Evolutionary conservation across 2,329 filamentous ascomycete genomes (phyloP), one percentile per base, ranked within the genome.

Genomic region (Cordyceps javanica): DNA sequence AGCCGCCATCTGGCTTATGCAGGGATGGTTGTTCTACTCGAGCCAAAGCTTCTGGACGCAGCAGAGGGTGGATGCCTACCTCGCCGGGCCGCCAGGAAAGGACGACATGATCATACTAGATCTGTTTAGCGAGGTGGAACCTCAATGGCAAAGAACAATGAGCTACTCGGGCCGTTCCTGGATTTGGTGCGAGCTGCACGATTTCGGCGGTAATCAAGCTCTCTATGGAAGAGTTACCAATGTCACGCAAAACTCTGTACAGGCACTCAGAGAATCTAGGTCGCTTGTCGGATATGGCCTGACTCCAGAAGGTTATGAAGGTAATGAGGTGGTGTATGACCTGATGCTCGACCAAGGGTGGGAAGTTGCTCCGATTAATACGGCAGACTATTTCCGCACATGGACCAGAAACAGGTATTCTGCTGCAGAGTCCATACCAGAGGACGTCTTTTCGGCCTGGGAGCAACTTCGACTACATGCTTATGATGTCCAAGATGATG

Each of bases 111-210:
- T 82, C 30, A 71, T 81, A 21, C 68, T 82, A 3, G 79, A 82
- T 59, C 69, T 81, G 2, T 79, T 74, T 61, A 78, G 77, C 0
- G 78, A 82, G 58, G 72, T 70, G 6, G 62, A 70, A 8, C 78
- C 79, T 0, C 74, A 80, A 57, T 82, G 79, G 79, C 73, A 75
- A 61, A 68, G 75, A 13, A 79, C 77, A 1, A 71, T 76, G 11
- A 75, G 73, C 0, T 82, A 79, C 63, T 76, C 73, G 57, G 77
- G 77, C 16, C 80, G 80, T 61, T 73, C 76, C 0, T 82, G 78
- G 78, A 75, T 81, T 28, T 81, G 79, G 79, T 80, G 77, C 60
- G 68, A 80, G 61, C 64, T 82, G 5, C 79, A 81, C 61, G 71
- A 73, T 59, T 81, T 76, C 58, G 78, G 78, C 6, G 76, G 74